phyloP scores from a whole-genome alignment of 2,329 filamentous ascomycete genomes.

The Neonectria magnoliae region DNA sequence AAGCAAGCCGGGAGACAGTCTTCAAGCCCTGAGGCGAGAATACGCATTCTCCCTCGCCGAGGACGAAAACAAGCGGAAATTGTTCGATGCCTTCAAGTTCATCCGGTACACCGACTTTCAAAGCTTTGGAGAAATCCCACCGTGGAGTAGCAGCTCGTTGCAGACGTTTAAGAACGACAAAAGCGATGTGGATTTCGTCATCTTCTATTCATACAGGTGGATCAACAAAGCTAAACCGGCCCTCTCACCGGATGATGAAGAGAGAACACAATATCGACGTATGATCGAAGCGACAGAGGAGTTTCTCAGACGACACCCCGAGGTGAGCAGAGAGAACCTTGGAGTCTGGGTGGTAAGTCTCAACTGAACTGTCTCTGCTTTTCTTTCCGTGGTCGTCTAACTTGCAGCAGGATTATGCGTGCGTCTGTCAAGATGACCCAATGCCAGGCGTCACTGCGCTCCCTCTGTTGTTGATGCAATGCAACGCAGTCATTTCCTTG shows the following conservation, averaged over 20 bases:
- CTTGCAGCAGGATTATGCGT: constrained; percentile 47
- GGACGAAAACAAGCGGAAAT: constrained; percentile 34
- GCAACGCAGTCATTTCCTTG: constrained; percentile 53
- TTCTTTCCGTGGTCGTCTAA: background rate
- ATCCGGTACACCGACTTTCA: constrained; percentile 44
- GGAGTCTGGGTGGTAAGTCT: constrained; percentile 45
- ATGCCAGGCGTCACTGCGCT: constrained; percentile 47
- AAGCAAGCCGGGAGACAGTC: constrained; percentile 16
- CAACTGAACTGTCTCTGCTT: background rate
- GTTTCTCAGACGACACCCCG: constrained; percentile 40
- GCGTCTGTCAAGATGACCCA: constrained; percentile 49
- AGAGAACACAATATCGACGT: constrained; percentile 45
- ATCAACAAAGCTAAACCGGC: constrained; percentile 29
- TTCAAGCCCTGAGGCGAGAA: constrained; percentile 33
- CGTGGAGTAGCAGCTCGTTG: constrained; percentile 36
- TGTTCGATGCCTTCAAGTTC: constrained; percentile 44
- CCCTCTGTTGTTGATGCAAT: constrained; percentile 51
- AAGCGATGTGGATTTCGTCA: constrained; percentile 34
- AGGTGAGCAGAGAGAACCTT: constrained; percentile 34
- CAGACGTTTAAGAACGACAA: constrained; percentile 15
- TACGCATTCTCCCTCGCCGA: constrained; percentile 37
- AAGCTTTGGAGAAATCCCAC: constrained; percentile 37
- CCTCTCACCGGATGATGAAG: constrained; percentile 43
- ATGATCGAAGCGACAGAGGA: constrained; percentile 44
- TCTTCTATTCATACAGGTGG: constrained; percentile 52